phyloP scores from a whole-genome alignment of 2,329 filamentous ascomycete species.

The Fusarium tupiense region DNA sequence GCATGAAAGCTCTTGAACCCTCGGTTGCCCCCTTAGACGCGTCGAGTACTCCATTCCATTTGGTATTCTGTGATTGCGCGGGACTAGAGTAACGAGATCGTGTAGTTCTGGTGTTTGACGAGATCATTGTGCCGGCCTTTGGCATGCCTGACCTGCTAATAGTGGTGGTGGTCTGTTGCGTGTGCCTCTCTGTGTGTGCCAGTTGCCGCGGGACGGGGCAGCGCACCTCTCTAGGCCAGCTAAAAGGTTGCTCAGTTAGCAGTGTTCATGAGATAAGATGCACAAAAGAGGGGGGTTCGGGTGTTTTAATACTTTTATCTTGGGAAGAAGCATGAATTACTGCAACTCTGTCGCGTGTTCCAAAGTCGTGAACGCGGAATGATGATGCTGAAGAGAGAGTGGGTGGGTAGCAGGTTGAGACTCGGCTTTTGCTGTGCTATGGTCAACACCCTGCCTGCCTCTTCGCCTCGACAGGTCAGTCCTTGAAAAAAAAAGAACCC shows the following conservation, averaged over 20 bases:
- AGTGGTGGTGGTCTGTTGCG: conserved; percentile 22
- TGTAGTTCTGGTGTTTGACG: conserved; percentile 59
- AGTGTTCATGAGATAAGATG: neutral
- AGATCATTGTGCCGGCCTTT: conserved; percentile 47
- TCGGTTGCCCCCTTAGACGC: conserved; percentile 48
- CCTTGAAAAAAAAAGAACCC: conserved; percentile 18
- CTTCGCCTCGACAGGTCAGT: conserved; percentile 6
- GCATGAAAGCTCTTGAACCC: conserved; percentile 61
- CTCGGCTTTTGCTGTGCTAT: conserved; percentile 26
- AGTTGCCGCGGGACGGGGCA: conserved; percentile 42
- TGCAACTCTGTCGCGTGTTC: conserved; percentile 47
- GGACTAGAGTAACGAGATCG: conserved; percentile 69
- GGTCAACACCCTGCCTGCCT: conserved; percentile 20
- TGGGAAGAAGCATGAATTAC: conserved; percentile 47
- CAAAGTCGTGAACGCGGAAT: conserved; percentile 45
- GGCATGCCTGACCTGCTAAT: conserved; percentile 6
- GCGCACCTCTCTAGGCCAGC: conserved; percentile 47
- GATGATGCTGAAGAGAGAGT: conserved; percentile 39
- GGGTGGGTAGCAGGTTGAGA: conserved; percentile 37
- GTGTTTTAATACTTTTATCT: conserved; percentile 43
- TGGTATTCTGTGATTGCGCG: conserved; percentile 48
- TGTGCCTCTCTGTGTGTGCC: conserved; percentile 25
- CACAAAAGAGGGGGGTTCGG: neutral
- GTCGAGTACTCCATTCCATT: conserved; percentile 49
- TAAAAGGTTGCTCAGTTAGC: conserved; percentile 28